A percentile compares a stretch with the other conserved stretches of the same genome.
phyloP scores from a whole-genome alignment of 2,329 filamentous ascomycete genomes.

The Rugonectria rugulosa region DNA sequence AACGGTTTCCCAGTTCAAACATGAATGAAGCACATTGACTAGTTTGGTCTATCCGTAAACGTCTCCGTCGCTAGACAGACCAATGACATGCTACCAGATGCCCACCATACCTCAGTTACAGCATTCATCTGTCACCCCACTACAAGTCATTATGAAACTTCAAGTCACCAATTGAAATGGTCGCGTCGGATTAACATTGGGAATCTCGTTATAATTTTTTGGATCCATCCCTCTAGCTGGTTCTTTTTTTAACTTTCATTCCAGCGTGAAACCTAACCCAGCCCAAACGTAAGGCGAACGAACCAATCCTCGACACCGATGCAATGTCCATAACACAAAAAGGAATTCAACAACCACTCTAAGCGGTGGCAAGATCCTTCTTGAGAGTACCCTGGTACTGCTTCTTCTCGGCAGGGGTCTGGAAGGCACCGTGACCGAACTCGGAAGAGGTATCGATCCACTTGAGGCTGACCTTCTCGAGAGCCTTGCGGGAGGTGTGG shows the following conservation, averaged over 20 bases:
- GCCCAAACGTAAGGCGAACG: conserved; percentile 47
- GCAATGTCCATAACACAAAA: conserved; percentile 56
- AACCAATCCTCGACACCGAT: conserved; percentile 63
- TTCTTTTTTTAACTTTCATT: conserved; percentile 47
- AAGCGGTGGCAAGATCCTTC: conserved; percentile 78
- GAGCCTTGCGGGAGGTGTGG: conserved; percentile 92
- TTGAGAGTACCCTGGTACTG: conserved; percentile 98
- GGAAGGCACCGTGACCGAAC: conserved; percentile 99
- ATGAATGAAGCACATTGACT: not conserved
- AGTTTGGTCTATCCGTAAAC: too few species aligned
- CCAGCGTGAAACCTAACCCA: conserved; percentile 47
- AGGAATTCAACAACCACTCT: conserved; percentile 50
- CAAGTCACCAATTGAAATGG: conserved; percentile 26
- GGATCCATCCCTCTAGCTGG: conserved; percentile 46
- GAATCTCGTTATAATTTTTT: conserved; percentile 47
- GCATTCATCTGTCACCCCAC: not conserved
- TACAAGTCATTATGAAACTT: not conserved
- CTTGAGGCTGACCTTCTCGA: conserved; percentile 99
- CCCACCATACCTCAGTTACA: too few species aligned
- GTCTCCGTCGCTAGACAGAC: too few species aligned
- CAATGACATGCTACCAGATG: too few species aligned
- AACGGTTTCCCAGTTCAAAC: not conserved
- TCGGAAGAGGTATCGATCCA: conserved; percentile 99
- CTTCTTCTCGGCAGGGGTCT: conserved; percentile 98
- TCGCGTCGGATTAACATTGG: conserved; percentile 41